These are phyloP conservation scores for Sideroxylon spinosum DNA, from an alignment of 179 eudicot species.

Conservation along the genomic window DNA sequence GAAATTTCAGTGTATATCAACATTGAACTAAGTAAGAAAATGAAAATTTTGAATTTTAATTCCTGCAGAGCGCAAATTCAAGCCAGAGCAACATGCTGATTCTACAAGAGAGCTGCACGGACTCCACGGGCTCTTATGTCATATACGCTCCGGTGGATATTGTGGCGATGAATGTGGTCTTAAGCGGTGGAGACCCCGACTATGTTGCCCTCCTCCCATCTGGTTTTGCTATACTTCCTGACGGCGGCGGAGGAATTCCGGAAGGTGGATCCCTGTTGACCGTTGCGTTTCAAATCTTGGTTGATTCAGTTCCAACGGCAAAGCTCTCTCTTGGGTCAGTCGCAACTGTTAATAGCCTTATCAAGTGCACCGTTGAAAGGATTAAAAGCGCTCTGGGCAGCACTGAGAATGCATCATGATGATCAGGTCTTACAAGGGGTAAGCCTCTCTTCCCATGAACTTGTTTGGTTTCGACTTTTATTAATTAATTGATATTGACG, in stretches of 20 bases:
- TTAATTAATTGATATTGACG: no score
- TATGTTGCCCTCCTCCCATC: conserved; percentile 62
- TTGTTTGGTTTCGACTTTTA: background rate
- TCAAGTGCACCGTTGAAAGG: conserved; percentile 74
- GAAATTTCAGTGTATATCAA: background rate
- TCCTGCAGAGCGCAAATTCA: conserved; percentile 52
- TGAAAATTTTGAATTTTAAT: no score
- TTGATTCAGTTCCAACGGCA: conserved; percentile 95
- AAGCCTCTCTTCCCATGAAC: conserved; percentile 7
- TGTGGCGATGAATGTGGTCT: conserved; percentile 58
- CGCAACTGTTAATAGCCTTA: conserved; percentile 65
- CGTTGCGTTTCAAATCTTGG: conserved; percentile 89
- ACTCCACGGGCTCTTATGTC: conserved; percentile 56
- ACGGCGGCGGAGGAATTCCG: conserved; percentile 32
- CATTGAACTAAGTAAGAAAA: no score
- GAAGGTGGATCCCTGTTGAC: conserved; percentile 69
- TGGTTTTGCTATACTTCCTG: conserved; percentile 68
- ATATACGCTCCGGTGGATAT: conserved; percentile 67
- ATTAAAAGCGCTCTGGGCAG: conserved; percentile 53
- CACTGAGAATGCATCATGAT: conserved; percentile 24
- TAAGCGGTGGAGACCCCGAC: conserved; percentile 62
- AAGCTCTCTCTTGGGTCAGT: conserved; percentile 78
- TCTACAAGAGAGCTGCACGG: conserved; percentile 63
- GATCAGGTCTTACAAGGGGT: conserved; percentile 3
- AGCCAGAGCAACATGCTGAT: conserved; percentile 71